A percentile compares a stretch with the other conserved stretches of the same genome.
phyloP scores from a whole-genome alignment of 2,329 filamentous ascomycete species.

The Epichloe bromicola region DNA sequence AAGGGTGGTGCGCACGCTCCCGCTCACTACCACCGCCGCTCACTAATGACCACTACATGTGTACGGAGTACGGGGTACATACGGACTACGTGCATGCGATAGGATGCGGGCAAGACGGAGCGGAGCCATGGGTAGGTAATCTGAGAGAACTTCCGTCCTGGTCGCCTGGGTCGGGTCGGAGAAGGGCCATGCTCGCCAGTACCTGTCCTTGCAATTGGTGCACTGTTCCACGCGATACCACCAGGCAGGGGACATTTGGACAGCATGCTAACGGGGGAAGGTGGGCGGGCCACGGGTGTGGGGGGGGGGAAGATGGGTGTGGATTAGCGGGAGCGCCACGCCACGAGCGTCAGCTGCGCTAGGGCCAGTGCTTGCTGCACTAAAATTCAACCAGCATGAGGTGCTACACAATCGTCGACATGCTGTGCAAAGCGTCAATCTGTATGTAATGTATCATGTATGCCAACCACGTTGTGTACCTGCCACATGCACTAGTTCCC shows the following conservation, averaged over 20 bases:
- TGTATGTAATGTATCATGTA: neutral
- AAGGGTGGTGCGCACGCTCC: neutral
- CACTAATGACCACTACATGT: no score
- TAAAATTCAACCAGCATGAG: no score
- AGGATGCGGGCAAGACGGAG: neutral
- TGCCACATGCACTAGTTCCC: neutral
- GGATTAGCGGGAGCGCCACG: conserved; percentile 5
- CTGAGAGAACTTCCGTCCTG: neutral
- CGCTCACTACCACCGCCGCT: no score
- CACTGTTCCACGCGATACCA: neutral
- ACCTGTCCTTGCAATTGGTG: neutral
- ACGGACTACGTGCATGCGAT: no score
- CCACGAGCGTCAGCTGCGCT: conserved; percentile 4
- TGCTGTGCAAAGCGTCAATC: neutral
- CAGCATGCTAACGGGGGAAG: neutral
- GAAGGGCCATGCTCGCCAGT: neutral
- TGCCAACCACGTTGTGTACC: conserved; percentile 1
- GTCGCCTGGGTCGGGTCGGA: neutral
- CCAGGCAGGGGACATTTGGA: neutral
- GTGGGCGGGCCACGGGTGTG: neutral
- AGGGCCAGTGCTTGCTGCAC: neutral
- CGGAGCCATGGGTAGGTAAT: neutral
- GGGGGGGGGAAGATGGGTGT: neutral
- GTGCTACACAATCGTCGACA: neutral
- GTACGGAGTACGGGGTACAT: no score